Evolutionary conservation across 176 grass and related monocot genomes (phyloP).

Genomic region (Carex littledalei): DNA sequence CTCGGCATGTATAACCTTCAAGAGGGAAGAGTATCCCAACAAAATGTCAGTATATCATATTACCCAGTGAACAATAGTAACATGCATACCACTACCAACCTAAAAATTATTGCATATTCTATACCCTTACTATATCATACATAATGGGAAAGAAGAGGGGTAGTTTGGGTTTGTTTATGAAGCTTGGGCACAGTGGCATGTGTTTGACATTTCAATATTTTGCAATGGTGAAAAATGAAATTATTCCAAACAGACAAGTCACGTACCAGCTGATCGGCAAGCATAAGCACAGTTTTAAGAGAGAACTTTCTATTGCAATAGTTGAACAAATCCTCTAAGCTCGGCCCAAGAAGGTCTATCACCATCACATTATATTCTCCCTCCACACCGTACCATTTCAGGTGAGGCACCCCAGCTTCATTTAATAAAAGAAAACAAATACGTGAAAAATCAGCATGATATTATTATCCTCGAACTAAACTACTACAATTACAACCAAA

Average conservation of each 20-base stretch:
- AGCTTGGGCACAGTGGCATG: background rate
- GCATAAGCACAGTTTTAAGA: conserved; percentile 93
- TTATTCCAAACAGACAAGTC: background rate
- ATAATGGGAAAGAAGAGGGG: background rate
- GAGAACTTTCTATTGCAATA: conserved; percentile 72
- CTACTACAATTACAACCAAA: no score
- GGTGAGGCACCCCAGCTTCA: conserved; percentile 71
- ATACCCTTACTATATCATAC: background rate
- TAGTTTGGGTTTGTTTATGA: background rate
- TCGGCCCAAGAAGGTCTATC: conserved; percentile 93
- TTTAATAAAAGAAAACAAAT: conserved; percentile 5
- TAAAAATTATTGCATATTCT: background rate
- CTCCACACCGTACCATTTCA: conserved; percentile 85
- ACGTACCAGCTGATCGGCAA: conserved; percentile 85
- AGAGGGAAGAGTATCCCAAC: background rate
- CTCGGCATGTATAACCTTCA: background rate
- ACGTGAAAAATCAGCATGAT: conserved; percentile 1
- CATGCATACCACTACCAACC: background rate
- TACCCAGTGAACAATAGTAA: background rate
- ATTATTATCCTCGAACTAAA: conserved; percentile 1
- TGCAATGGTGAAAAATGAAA: background rate
- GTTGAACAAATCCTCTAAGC: conserved; percentile 90
- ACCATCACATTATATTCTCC: conserved; percentile 88
- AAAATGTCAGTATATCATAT: background rate
- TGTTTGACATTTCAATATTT: background rate